Evolutionary conservation across 305 asterid species (phyloP).

Genomic region (Fraxinus dipetala): DNA sequence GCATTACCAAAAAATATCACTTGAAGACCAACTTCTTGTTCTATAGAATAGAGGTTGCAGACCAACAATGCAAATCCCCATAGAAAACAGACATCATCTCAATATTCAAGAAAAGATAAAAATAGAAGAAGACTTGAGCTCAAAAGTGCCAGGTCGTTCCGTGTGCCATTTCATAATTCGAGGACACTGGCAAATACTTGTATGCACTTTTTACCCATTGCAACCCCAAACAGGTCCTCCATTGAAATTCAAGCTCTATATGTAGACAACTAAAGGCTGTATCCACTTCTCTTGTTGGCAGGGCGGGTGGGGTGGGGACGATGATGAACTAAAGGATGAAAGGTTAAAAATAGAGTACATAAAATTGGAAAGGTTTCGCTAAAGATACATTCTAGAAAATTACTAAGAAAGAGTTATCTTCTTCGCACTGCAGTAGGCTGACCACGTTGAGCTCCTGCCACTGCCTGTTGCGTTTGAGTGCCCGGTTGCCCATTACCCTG

Average conservation of each 20-base stretch:
- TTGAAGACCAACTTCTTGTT: neutral
- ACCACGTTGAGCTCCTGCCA: constrained; percentile 55
- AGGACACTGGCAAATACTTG: neutral
- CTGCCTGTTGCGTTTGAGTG: constrained; percentile 48
- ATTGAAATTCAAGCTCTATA: neutral
- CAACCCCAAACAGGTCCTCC: neutral
- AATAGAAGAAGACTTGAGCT: neutral
- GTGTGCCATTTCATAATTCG: neutral
- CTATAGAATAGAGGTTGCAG: neutral
- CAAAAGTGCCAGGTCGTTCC: neutral
- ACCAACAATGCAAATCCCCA: neutral
- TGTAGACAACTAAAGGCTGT: neutral
- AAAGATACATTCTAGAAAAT: constrained; percentile 15
- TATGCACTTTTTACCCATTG: neutral
- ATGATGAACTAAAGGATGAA: neutral
- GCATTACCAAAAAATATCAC: neutral
- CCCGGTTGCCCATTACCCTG: constrained; percentile 67
- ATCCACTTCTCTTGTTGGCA: neutral
- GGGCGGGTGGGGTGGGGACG: neutral
- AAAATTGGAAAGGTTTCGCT: constrained; percentile 22
- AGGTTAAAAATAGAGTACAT: neutral
- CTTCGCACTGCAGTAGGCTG: constrained; percentile 75
- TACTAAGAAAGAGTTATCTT: constrained; percentile 44
- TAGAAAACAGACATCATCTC: neutral
- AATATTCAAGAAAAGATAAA: too few species aligned